These are phyloP conservation scores for Saraca asoca DNA, from an alignment of 331 rosid genomes.

Conservation along the genomic window DNA sequence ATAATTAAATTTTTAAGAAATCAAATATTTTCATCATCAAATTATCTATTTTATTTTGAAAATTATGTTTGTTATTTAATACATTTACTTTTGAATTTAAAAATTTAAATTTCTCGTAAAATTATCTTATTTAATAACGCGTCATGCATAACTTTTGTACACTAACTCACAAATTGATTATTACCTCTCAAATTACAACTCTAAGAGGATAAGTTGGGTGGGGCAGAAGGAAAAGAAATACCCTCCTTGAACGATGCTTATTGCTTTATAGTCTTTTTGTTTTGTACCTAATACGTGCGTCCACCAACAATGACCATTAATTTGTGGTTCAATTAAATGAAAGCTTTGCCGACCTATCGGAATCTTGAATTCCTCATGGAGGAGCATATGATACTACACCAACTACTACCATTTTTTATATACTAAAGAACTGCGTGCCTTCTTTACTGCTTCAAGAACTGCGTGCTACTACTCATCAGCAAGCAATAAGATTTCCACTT, in stretches of 20 bases:
- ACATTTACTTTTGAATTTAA: no score
- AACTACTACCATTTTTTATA: constrained; percentile 6
- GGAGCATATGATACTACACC: constrained; percentile 31
- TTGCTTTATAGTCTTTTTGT: not conserved
- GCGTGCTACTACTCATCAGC: constrained; percentile 7
- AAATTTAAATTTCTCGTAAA: no score
- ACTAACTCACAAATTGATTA: not conserved
- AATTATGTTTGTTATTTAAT: no score
- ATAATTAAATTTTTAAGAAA: no score
- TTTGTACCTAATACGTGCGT: constrained; percentile 1
- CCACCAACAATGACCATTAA: constrained; percentile 4
- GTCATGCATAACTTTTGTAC: no score
- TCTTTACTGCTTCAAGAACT: constrained; percentile 19
- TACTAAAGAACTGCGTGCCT: not conserved
- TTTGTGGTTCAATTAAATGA: constrained; percentile 25
- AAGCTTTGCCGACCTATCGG: constrained; percentile 13
- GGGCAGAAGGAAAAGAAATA: constrained; percentile 16
- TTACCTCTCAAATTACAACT: not conserved
- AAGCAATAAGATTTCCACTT: constrained; percentile 36
- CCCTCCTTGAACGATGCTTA: constrained; percentile 16
- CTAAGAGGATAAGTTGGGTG: constrained; percentile 5
- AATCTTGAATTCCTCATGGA: constrained; percentile 29
- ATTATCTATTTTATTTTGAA: no score
- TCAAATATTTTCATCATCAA: no score
- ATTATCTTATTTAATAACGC: no score